A percentile compares a stretch with the other conserved stretches of the same genome.
Conservation (phyloP, 768 basidiomycete genomes). For the Omphalotus guepiniiformis region DNA sequence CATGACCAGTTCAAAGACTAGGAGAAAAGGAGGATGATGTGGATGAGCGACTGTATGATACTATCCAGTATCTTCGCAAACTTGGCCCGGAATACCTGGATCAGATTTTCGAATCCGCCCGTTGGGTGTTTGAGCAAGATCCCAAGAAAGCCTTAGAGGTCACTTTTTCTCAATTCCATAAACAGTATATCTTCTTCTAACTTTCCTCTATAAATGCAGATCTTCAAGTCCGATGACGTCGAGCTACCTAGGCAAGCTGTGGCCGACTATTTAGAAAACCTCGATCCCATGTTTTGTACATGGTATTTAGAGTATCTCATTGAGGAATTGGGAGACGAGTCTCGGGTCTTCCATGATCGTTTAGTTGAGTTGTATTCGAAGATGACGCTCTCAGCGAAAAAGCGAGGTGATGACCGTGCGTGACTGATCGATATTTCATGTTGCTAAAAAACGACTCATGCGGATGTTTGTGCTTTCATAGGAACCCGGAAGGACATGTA, state of each 20-base stretch:
- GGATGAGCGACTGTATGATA: conserved; percentile 77
- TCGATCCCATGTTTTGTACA: conserved; percentile 65
- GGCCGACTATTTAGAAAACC: conserved; percentile 69
- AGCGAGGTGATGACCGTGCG: conserved; percentile 54
- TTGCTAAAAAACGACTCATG: background rate
- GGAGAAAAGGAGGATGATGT: conserved; percentile 73
- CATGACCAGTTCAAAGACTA: conserved; percentile 43
- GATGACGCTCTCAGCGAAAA: conserved; percentile 58
- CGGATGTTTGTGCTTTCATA: conserved; percentile 21
- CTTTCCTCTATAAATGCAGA: too few relatives aligned
- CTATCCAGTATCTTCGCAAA: conserved; percentile 87
- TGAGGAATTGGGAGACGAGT: conserved; percentile 63
- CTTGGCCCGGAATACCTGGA: conserved; percentile 78
- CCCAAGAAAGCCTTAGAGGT: conserved; percentile 76
- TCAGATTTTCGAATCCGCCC: conserved; percentile 75
- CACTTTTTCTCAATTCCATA: conserved; percentile 5
- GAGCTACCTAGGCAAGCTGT: conserved; percentile 80
- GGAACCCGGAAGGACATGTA: conserved; percentile 51
- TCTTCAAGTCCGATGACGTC: conserved; percentile 93
- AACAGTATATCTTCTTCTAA: too few relatives aligned
- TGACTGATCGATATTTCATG: too few relatives aligned
- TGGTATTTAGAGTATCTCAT: conserved; percentile 87
- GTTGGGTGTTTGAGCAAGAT: conserved; percentile 83
- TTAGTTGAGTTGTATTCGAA: conserved; percentile 83
- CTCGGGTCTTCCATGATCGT: conserved; percentile 77